Percentiles rank a stretch among this genome's conserved stretches.
These are phyloP conservation scores for Boeremia exigua DNA, from an alignment of 2,329 filamentous ascomycete species.

Conservation along the genomic window DNA sequence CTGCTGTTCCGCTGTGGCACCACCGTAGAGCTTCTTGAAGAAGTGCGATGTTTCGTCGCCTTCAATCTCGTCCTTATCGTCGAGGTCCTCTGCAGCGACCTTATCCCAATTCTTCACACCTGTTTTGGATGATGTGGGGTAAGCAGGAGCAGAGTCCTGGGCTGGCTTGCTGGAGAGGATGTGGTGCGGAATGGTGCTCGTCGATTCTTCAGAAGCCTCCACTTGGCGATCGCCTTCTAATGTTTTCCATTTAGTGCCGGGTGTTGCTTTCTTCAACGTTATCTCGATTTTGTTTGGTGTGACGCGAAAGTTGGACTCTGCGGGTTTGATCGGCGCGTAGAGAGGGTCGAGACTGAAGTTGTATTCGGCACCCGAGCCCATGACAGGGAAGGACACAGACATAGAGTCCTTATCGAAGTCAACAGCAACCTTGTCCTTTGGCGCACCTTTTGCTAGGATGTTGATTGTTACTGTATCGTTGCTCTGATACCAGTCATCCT, in stretches of 20 bases:
- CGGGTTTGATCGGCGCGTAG: conserved; percentile 68
- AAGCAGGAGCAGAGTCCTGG: conserved; percentile 60
- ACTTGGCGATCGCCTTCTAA: conserved; percentile 55
- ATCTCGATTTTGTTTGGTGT: conserved; percentile 83
- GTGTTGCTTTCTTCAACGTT: conserved; percentile 68
- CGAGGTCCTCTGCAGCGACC: conserved; percentile 61
- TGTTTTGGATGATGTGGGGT: conserved; percentile 83
- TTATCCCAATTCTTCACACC: conserved; percentile 95
- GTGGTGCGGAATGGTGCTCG: conserved; percentile 24
- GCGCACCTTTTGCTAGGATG: conserved; percentile 69
- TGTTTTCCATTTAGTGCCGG: conserved; percentile 71
- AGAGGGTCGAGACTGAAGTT: conserved; percentile 71
- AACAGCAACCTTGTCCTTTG: conserved; percentile 61
- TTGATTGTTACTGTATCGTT: conserved; percentile 66
- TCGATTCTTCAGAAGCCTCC: conserved; percentile 11
- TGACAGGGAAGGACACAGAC: conserved; percentile 64
- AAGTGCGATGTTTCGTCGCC: conserved; percentile 76
- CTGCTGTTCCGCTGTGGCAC: conserved; percentile 77
- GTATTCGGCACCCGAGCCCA: conserved; percentile 60
- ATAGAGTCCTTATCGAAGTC: conserved; percentile 59
- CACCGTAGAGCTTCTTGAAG: conserved; percentile 88
- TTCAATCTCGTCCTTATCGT: conserved; percentile 60
- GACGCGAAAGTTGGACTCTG: conserved; percentile 67
- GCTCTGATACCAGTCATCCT: conserved; percentile 74
- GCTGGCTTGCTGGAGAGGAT: conserved; percentile 26